Evolutionary conservation across 352 stramenopile species (phyloP), one percentile per base, ranked within the genome.

Genomic region (Phytophthora fragariae): DNA sequence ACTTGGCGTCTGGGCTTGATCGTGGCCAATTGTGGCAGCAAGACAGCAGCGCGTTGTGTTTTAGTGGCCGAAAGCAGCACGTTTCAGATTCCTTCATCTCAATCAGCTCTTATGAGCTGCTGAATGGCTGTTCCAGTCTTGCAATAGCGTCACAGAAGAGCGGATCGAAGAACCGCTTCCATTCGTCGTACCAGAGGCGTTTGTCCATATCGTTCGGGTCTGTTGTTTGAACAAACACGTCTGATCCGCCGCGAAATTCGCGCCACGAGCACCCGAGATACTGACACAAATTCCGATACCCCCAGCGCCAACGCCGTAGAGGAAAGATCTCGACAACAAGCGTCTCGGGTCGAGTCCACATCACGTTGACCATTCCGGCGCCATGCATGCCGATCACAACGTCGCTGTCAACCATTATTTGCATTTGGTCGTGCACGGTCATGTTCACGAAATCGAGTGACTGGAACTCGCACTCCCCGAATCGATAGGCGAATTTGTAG

Each of bases 311-410:
- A 10, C 77, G 70, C 5, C 50, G 2, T 17, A 62, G 64, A 9
- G 85, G 85, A 46, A 92, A 92, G 53, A 92, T 90, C 68, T 92
- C 83, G n/a, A 92, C 35, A 12, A 92, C 76, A 5, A 79, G 53
- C 31, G 79, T 85, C 37, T 57, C 41, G 0, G 81, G 81, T 2
- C 73, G 62, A 21, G 83, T 76, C 81, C 83, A 92, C 4, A 86
- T 41, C 4, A 89, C 73, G 57, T 91, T 92, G 24, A 88, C 80
- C 76, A 92, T 82, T 12, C 85, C 85, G 2, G 85, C 85, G 50
- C 85, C 85, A 56, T 92, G 85, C 85, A 92, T 91, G 1, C 83
- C 79, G 49, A 91, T 89, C 2, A 92, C 81, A 2, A 92, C 68
- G 60, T 90, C 83, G 59, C 83, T 91, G 5, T 82, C 65, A 6